Evolutionary conservation across 73 alveolate species (phyloP).

Genomic region (Paramecium sexaurelia): DNA sequence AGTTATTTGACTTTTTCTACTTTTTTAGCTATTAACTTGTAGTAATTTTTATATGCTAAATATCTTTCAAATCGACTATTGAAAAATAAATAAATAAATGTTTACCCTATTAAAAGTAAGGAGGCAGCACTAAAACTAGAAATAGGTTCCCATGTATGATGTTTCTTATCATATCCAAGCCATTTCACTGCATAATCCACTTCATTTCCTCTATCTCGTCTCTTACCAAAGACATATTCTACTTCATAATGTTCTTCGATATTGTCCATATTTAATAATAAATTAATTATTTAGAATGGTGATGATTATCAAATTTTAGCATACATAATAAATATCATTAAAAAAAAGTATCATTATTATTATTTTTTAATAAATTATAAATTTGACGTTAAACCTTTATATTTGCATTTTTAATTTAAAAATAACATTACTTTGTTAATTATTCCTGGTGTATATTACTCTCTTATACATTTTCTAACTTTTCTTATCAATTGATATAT

Average conservation of each 20-base stretch:
- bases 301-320: slow-evolving; percentile 21
- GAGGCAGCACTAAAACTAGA: slow-evolving; percentile 12
- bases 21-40: not conserved
- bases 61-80: slow-evolving; percentile 3
- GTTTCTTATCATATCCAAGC: slow-evolving; percentile 4
- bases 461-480: not conserved
- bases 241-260: slow-evolving; percentile 12
- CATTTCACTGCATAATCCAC: not conserved
- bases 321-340: not conserved
- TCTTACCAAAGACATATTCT: slow-evolving; percentile 19
- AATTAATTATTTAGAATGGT: not conserved
- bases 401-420: not conserved
- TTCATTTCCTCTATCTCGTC: not conserved
- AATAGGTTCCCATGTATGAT: slow-evolving; percentile 20
- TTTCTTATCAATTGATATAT: too few relatives aligned
- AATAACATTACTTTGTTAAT: not conserved
- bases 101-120: not conserved
- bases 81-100: not conserved
- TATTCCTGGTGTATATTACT: not conserved
- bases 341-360: not conserved
- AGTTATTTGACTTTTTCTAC: not conserved
- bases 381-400: not conserved
- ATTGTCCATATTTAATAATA: not conserved
- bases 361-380: not conserved
- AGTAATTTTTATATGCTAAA: slow-evolving; percentile 1